These are phyloP conservation scores for Rubus parviflorus DNA, from an alignment of 306 rosid species.

Conservation along the genomic window DNA sequence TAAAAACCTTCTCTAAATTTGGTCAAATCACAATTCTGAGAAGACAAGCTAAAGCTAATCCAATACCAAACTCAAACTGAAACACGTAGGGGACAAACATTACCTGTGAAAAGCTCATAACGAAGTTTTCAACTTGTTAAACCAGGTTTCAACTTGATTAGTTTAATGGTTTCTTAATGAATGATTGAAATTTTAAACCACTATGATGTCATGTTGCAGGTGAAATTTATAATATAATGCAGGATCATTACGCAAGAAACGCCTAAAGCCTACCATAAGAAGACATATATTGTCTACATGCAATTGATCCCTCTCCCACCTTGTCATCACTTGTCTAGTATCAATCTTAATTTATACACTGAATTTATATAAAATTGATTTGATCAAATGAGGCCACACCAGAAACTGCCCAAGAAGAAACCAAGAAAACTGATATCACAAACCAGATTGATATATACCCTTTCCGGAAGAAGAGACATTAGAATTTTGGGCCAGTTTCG, in stretches of 20 bases:
- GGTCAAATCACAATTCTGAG: neutral
- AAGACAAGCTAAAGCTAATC: neutral
- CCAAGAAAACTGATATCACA: conserved; percentile 32
- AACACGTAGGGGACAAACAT: neutral
- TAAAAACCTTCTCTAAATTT: neutral
- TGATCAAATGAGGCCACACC: conserved; percentile 36
- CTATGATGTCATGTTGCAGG: conserved; percentile 14
- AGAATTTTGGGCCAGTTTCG: conserved; percentile 14
- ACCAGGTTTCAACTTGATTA: neutral
- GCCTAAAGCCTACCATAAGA: conserved; percentile 30
- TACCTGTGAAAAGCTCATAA: neutral
- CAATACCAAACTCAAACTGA: neutral
- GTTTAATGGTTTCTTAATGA: neutral
- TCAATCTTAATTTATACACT: neutral
- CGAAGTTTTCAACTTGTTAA: conserved; percentile 1
- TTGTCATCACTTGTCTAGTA: conserved; percentile 37
- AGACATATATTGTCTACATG: conserved; percentile 20
- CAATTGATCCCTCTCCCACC: conserved; percentile 25
- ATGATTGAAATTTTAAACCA: conserved; percentile 7
- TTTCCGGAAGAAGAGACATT: conserved; percentile 23
- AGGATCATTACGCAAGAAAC: conserved; percentile 19
- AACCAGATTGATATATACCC: conserved; percentile 20
- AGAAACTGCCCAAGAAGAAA: conserved; percentile 34
- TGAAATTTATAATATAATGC: neutral
- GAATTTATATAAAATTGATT: conserved; percentile 20